Base-by-base conservation (phyloP, 2,329 filamentous ascomycete genomes). In the Zarea fungicola region DNA sequence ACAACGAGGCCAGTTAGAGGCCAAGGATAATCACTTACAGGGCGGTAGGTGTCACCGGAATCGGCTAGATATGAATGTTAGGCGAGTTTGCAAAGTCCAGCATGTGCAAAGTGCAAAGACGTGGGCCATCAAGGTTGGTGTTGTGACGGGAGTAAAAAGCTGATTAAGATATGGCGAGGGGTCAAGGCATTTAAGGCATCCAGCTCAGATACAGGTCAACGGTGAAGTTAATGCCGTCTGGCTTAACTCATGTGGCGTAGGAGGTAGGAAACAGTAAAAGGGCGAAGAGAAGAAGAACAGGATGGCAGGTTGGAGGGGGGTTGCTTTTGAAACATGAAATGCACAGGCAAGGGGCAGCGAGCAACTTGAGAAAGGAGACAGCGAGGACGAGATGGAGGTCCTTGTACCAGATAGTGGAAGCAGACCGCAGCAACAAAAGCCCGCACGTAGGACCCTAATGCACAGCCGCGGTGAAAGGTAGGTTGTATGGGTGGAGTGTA, bases 11-110 rank as follows among this genome's bases (percentile, higher is more conserved):
- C 8, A 32, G 42, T 44, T 21, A 18, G 44, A 44, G 48, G 44
- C 42, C 48, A 45, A 47, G 49, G 29, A 47, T 26, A 29, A 32
- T 51, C 56, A 76, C 75, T 77, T 68, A 78, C 78, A 62, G 78
- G 76, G 65, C 78, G 77, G 66, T 81, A 82, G 56, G 70, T 81
- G 62, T 82, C 78, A 67, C 75, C 75, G 60, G 76, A 74, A 61
- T 81, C 78, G 65, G 78, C 78, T 81, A 66, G 60, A 67, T 56
- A 65, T 55, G 54, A 55, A 59, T 45, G 70, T 73, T 70, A 76
- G 70, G 72, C 64, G 48, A 35, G 41, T 28, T 35, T 34, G 41
- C 22, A 39, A 32, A 40, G 16, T 42, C 13, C 32, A 40, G 26
- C 28, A 23, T 37, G 46, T 42, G 37, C 37, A n/a, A 49, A 22